A percentile compares a stretch with the other conserved stretches of the same genome.
phyloP scores from a whole-genome alignment of 2,329 filamentous ascomycete genomes.

The Fusarium clavum region DNA sequence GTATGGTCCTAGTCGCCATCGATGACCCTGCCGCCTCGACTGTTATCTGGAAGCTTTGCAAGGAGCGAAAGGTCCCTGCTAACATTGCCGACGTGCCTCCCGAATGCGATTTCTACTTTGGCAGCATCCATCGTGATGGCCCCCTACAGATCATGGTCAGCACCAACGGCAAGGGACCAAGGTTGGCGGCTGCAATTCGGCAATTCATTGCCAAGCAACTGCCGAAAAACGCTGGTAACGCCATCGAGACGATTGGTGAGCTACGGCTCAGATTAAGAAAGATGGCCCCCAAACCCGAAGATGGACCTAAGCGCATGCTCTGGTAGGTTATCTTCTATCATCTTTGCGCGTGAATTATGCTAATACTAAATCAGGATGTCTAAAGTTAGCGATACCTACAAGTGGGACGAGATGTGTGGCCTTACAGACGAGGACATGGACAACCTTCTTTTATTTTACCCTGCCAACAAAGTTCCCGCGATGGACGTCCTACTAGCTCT shows the following conservation, averaged over 20 bases:
- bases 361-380: conserved; percentile 75
- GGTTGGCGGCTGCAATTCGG: conserved; percentile 87
- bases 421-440: conserved; percentile 89
- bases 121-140: conserved; percentile 92
- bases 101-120: conserved; percentile 99
- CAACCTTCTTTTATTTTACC: conserved; percentile 81
- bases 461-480: conserved; percentile 64
- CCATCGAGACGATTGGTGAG: conserved; percentile 85
- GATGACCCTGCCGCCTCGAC: conserved; percentile 94
- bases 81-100: conserved; percentile 98
- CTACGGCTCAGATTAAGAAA: conserved; percentile 83
- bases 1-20: conserved; percentile 93
- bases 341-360: not conserved
- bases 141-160: conserved; percentile 98
- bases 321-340: conserved; percentile 68
- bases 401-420: conserved; percentile 83
- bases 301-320: conserved; percentile 88
- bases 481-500: conserved; percentile 67
- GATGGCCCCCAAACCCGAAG: conserved; percentile 76
- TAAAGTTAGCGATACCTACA: conserved; percentile 88
- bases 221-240: conserved; percentile 83
- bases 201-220: conserved; percentile 81
- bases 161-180: conserved; percentile 95
- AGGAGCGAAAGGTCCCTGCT: conserved; percentile 82
- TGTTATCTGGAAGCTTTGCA: conserved; percentile 92